These are phyloP conservation scores for Endoconidiophora laricicola DNA, from an alignment of 2,329 filamentous ascomycete species.

Conservation along the genomic window DNA sequence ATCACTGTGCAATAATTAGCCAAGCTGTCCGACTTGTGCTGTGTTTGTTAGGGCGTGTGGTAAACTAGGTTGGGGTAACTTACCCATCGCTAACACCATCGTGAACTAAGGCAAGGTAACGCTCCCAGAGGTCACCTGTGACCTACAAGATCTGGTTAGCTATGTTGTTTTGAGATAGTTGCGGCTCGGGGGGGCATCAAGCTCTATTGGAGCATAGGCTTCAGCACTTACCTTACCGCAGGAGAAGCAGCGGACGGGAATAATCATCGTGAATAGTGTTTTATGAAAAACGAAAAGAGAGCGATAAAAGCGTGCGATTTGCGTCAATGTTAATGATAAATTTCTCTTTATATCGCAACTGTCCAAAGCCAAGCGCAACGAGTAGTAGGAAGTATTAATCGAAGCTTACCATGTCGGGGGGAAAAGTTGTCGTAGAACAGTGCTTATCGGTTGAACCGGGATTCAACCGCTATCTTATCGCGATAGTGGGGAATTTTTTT, in stretches of 20 bases:
- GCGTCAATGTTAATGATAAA: neutral
- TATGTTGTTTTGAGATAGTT: neutral
- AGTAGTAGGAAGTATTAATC: too few species aligned
- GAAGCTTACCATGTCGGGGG: neutral
- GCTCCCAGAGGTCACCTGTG: constrained; percentile 92
- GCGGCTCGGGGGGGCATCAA: neutral
- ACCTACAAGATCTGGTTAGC: constrained; percentile 44
- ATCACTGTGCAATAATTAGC: constrained; percentile 41
- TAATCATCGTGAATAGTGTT: constrained; percentile 62
- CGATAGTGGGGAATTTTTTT: constrained; percentile 12
- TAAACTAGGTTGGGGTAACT: constrained; percentile 16
- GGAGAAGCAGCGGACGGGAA: constrained; percentile 95
- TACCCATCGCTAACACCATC: constrained; percentile 61
- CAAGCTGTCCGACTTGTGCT: too few species aligned
- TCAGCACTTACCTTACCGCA: constrained; percentile 70
- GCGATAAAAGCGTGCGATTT: neutral
- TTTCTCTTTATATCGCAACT: too few species aligned
- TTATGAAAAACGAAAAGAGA: neutral
- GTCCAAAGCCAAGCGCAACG: too few species aligned
- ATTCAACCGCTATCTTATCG: constrained; percentile 12
- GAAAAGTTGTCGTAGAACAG: constrained; percentile 10
- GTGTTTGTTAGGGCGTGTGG: neutral
- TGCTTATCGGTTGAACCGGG: constrained; percentile 6
- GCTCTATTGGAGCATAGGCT: constrained; percentile 7
- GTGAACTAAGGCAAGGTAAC: constrained; percentile 77